phyloP scores from a whole-genome alignment of 106 monocot genomes.

The Dioscorea alata region DNA sequence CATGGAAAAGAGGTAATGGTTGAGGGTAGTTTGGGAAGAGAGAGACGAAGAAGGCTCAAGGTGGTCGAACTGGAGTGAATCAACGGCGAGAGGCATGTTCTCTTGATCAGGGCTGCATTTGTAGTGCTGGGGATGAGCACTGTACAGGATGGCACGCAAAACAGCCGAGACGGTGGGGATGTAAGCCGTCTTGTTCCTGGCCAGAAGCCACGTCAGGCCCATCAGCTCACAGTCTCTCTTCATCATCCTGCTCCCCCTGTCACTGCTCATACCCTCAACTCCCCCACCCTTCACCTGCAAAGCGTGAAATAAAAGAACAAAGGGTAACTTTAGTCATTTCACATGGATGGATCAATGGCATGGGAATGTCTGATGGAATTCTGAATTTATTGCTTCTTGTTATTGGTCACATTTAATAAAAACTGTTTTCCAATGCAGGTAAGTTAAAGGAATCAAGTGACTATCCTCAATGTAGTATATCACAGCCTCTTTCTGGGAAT shows the following conservation, averaged over 20 bases:
- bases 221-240: conserved; percentile 41
- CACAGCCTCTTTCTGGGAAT: no score
- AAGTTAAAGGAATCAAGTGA: no score
- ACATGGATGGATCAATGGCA: no score
- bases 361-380: no score
- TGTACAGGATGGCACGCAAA: conserved; percentile 32
- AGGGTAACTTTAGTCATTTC: background rate
- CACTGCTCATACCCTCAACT: background rate
- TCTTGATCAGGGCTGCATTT: conserved; percentile 85
- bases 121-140: conserved; percentile 19
- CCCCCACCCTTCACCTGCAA: conserved; percentile 3
- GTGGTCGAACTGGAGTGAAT: conserved; percentile 78
- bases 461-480: no score
- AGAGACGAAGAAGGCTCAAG: conserved; percentile 2
- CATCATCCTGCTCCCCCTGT: conserved; percentile 28
- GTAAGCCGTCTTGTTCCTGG: conserved; percentile 31
- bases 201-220: conserved; percentile 48
- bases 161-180: conserved; percentile 50
- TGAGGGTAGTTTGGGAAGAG: conserved; percentile 8
- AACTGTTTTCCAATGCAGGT: no score
- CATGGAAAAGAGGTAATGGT: background rate
- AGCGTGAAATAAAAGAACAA: background rate
- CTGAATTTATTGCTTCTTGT: no score
- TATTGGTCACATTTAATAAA: no score
- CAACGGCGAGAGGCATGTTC: conserved; percentile 98